Evolutionary conservation across 352 stramenopile species (phyloP).

Genomic region (Blastocystis sp.): DNA sequence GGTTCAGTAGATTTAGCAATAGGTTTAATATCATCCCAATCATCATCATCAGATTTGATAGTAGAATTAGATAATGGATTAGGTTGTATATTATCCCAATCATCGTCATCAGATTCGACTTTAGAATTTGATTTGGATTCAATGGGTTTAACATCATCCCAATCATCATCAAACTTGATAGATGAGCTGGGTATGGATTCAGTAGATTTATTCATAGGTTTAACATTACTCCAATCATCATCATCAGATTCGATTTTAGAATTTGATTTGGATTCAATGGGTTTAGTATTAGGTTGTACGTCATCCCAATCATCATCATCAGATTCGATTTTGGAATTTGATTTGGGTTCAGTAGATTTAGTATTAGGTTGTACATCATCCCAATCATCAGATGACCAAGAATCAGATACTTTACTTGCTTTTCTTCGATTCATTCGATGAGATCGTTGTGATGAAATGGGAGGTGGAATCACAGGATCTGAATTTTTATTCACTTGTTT

Average conservation of each 20-base stretch:
- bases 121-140: background rate
- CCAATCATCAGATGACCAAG: background rate
- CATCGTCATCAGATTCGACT: background rate
- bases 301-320: background rate
- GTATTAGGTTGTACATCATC: background rate
- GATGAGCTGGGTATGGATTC: background rate
- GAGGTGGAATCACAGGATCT: too few relatives aligned
- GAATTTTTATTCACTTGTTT: too few relatives aligned
- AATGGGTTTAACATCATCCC: background rate
- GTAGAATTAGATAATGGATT: too few relatives aligned
- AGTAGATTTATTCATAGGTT: background rate
- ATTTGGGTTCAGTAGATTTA: background rate
- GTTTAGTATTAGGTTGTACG: background rate
- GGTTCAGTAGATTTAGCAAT: too few relatives aligned
- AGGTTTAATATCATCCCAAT: too few relatives aligned
- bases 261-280: background rate
- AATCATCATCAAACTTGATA: background rate
- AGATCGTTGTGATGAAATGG: too few relatives aligned
- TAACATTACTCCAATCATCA: background rate
- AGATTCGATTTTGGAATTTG: background rate
- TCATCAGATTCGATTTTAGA: background rate
- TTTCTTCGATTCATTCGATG: too few relatives aligned
- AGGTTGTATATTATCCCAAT: background rate
- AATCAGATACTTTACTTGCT: too few relatives aligned
- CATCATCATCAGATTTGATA: too few relatives aligned